These are phyloP conservation scores for Aspergillus texensis DNA, from an alignment of 2,329 filamentous ascomycete species.

Conservation along the genomic window DNA sequence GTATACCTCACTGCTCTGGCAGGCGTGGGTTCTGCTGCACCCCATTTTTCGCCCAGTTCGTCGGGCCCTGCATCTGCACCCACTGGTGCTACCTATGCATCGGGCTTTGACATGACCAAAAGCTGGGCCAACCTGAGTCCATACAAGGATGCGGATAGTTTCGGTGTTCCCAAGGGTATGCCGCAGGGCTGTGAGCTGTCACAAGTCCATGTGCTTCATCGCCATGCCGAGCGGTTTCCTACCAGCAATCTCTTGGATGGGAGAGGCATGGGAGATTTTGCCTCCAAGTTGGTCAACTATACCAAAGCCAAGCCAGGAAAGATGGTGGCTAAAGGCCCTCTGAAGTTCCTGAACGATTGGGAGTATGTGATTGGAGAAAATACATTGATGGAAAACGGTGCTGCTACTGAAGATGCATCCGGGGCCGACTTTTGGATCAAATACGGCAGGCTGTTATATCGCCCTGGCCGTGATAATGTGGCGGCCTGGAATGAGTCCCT, in stretches of 20 bases:
- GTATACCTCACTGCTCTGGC: not conserved
- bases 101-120: constrained; percentile 35
- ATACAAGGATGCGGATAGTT: constrained; percentile 30
- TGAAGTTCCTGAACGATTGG: constrained; percentile 58
- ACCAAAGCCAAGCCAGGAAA: constrained; percentile 37
- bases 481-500: constrained; percentile 50
- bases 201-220: constrained; percentile 57
- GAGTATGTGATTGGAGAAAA: constrained; percentile 49
- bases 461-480: constrained; percentile 49
- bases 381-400: constrained; percentile 54
- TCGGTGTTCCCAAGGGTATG: constrained; percentile 45
- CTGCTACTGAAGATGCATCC: constrained; percentile 52
- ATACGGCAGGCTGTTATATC: constrained; percentile 58
- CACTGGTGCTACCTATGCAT: constrained; percentile 30
- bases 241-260: constrained; percentile 53
- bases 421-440: constrained; percentile 58
- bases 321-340: constrained; percentile 47
- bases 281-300: constrained; percentile 52
- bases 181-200: constrained; percentile 59
- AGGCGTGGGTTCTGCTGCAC: constrained; percentile 2
- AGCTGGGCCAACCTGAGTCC: constrained; percentile 38
- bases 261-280: constrained; percentile 52
- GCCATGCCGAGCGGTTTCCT: constrained; percentile 59
- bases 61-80: constrained; percentile 16
- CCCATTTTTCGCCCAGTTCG: not conserved